Conservation (phyloP, 2,329 filamentous ascomycete genomes). For the Trichoderma aggressivum region DNA sequence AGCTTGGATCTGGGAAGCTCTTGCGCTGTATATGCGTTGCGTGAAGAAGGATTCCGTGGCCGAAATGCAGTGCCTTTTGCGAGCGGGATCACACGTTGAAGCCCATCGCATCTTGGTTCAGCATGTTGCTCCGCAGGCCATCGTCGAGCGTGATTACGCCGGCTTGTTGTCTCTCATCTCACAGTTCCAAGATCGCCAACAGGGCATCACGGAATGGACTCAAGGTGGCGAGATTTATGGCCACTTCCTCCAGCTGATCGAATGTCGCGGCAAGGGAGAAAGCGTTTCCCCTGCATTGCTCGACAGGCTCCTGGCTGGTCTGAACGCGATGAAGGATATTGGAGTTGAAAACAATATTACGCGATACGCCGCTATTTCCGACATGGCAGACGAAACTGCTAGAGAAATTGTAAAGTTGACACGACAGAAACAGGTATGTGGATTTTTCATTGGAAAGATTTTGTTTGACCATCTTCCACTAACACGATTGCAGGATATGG, state of each 20-base stretch:
- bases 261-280: conserved; percentile 41
- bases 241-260: conserved; percentile 54
- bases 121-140: conserved; percentile 74
- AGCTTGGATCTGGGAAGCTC: conserved; percentile 82
- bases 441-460: neutral
- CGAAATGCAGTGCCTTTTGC: conserved; percentile 77
- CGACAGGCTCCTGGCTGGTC: conserved; percentile 54
- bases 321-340: conserved; percentile 52
- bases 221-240: conserved; percentile 76
- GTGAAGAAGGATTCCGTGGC: conserved; percentile 63
- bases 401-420: conserved; percentile 56
- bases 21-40: conserved; percentile 76
- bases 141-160: conserved; percentile 79
- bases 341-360: conserved; percentile 49
- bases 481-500: conserved; percentile 31
- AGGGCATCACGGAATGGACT: conserved; percentile 68
- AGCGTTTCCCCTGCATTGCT: conserved; percentile 45
- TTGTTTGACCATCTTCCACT: neutral
- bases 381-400: conserved; percentile 75
- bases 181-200: conserved; percentile 64
- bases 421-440: conserved; percentile 56
- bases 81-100: conserved; percentile 70
- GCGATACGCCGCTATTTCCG: conserved; percentile 66
- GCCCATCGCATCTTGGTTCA: conserved; percentile 81
- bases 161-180: conserved; percentile 65